Evolutionary conservation across 2,329 filamentous ascomycete genomes (phyloP), one percentile per base, ranked within the genome.

Genomic region (Monilinia fructigena): DNA sequence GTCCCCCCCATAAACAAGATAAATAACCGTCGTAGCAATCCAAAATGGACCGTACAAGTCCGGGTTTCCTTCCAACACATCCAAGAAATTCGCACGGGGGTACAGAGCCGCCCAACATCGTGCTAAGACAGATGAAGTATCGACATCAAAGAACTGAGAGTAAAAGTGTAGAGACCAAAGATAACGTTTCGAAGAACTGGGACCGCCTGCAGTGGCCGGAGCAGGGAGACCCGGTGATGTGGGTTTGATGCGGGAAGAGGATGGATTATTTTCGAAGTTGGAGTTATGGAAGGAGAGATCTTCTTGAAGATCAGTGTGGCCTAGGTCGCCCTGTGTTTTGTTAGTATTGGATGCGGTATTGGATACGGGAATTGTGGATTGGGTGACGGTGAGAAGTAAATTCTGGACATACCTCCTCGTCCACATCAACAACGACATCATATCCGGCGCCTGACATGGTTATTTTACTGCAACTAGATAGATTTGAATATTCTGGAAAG

Each of bases 271-370:
- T 74, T 88, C 86, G 79, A 96, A 96, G 82, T 91, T 86, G 71
- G 93, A 97, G 76, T 88, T 91, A 84, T 99, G 95, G 82, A 99
- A 99, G 85, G 98, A 95, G 78, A 99, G 93, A 80, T 98, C 95
- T 79, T 97, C 94, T 83, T 97, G 93, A 31, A 99, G 89, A 79
- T 99, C 95, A 66, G 95, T 99, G 80, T 97, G 93, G 75, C 95
- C 95, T 77, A 99, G 88, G 80, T 99, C 95, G 75, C 94, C 94
- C 93, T 98, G 77, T 72, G 66, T 62, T 35, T 70, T 66, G 56
- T 66, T 63, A 63, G 65, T 54, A 45, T 48, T 8, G 16, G 47
- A 47, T 53, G 47, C 5, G 26, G 4, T 12, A n/a, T 67, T 58
- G 35, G 61, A 70, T 68, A 55, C 28, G 62, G 40, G 20, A 28